Evolutionary conservation across 495 filamentous ascomycete genomes (phyloP).

Genomic region (Aspergillus avenaceus): DNA sequence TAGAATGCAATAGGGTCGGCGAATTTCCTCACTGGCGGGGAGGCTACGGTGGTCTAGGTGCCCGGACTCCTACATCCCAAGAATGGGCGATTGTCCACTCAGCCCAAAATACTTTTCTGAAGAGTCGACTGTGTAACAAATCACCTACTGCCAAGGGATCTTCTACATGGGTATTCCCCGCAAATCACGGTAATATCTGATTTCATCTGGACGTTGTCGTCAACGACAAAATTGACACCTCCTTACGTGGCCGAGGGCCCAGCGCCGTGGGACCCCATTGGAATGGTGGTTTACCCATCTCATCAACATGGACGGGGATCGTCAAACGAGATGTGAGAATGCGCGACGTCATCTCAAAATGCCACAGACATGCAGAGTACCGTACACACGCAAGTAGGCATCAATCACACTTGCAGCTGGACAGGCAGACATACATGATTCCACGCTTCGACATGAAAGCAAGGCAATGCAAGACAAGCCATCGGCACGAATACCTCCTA

Average conservation of each 20-base stretch:
- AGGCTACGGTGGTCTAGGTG: no score
- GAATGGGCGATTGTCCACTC: not conserved
- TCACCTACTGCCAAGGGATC: constrained; percentile 6
- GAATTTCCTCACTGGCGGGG: not conserved
- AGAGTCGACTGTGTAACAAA: not conserved
- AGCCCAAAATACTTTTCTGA: no score
- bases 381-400: no score
- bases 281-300: no score
- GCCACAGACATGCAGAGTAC: no score
- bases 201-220: not conserved
- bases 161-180: constrained; percentile 5
- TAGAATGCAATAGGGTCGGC: not conserved
- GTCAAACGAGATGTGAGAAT: no score
- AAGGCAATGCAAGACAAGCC: not conserved
- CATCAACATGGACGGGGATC: no score
- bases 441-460: not conserved
- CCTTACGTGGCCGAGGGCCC: not conserved
- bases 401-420: no score
- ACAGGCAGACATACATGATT: not conserved
- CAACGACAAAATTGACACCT: not conserved
- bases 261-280: no score
- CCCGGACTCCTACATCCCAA: no score
- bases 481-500: not conserved
- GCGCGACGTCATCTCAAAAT: no score
- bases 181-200: not conserved